Evolutionary conservation across 2,329 filamentous ascomycete genomes (phyloP), one percentile per base, ranked within the genome.

Genomic region (Ophiostoma triangulosporum): DNA sequence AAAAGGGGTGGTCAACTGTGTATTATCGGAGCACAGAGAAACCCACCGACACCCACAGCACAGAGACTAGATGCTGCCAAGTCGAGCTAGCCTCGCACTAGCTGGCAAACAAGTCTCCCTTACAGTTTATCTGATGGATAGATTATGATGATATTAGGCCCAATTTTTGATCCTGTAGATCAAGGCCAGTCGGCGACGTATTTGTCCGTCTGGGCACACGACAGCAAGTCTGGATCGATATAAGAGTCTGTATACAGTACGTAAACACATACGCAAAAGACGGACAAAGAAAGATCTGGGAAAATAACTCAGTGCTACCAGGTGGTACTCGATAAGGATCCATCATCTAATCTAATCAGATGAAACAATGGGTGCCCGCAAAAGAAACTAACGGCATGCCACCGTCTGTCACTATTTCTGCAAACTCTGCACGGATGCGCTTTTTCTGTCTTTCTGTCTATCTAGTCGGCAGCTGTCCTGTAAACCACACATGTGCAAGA

Each of bases 281-380:
- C 20, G 24, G 14, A 12, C 4, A 3, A 43, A 9, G 24, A 24
- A 43, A 29, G n/a, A 29, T 5, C 6, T 17, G 15, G 4, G 31
- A 29, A 17, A 29, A 29, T 17, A 11, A 20, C 26, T 48, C 46
- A 48, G 33, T 7, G 6, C 17, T 29, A 29, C 29, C 43, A 15
- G 7, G 26, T 6, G 11, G 15, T 31, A 46, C 15, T 31, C 8
- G 29, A 12, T 31, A 29, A 5, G 15, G 46, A 24, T 17, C 46
- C 46, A 48, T 48, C 26, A 48, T 48, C 46, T 48, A 48, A 48
- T 48, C 46, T 48, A 48, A 48, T 48, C 46, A 32, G 46, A 48
- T 48, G 46, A 33, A 31, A 32, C 26, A 33, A 31, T 48, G 46
- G 26, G 11, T 14, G 20, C 46, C 46, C 27, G 12, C 29, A 22